Conservation (phyloP, 768 basidiomycete genomes). For the Termitomyces sp. region DNA sequence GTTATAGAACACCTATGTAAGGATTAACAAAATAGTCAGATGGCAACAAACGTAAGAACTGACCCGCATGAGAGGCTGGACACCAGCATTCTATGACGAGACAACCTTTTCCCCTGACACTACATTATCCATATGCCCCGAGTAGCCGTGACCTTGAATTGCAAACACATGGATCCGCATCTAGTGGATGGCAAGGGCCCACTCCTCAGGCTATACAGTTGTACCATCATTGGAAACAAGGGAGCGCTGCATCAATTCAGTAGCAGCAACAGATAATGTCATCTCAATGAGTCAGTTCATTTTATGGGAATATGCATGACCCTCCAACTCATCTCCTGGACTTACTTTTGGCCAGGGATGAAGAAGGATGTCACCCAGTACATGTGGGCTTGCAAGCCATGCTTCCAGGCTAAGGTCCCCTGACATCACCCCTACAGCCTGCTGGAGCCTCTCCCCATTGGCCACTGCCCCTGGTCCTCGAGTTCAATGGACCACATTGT, state of each 20-base stretch:
- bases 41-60: neutral
- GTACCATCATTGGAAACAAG: neutral
- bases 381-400: no score
- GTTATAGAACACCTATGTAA: conserved; percentile 44
- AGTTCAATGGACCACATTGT: no score
- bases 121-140: conserved; percentile 15
- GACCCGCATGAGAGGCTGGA: conserved; percentile 48
- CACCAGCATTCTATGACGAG: no score
- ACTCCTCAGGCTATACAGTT: neutral
- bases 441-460: no score
- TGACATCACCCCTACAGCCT: no score
- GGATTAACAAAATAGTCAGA: neutral
- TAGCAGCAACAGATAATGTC: conserved; percentile 2
- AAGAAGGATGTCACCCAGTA: no score
- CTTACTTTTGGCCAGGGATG: no score
- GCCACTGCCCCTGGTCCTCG: no score
- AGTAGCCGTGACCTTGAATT: conserved; percentile 9
- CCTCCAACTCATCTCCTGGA: no score
- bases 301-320: no score
- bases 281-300: neutral
- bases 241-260: neutral
- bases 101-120: neutral
- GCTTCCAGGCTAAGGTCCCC: no score
- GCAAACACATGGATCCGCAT: neutral
- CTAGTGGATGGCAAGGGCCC: conserved; percentile 1